phyloP scores from a whole-genome alignment of 371 early-diverging fungal species.

The Fennellomyces sp. region DNA sequence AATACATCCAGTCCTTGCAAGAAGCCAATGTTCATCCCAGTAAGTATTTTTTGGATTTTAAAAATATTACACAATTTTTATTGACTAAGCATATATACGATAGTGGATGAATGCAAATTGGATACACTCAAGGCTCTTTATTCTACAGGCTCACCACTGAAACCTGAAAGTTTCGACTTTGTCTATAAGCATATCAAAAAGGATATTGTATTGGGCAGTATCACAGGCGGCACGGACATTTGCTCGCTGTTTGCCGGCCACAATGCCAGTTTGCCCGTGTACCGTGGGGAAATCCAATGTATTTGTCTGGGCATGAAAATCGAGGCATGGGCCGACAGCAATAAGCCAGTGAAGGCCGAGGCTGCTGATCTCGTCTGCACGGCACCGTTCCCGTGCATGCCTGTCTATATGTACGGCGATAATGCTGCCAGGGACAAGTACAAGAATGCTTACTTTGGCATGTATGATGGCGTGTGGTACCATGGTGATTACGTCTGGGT shows the following conservation, averaged over 20 bases:
- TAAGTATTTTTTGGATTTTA: conserved; percentile 22
- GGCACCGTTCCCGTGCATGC: conserved; percentile 96
- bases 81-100: no score
- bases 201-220: conserved; percentile 86
- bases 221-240: conserved; percentile 98
- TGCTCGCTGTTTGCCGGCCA: conserved; percentile 94
- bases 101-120: conserved; percentile 56
- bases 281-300: conserved; percentile 95
- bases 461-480: conserved; percentile 87
- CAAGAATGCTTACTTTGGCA: conserved; percentile 86
- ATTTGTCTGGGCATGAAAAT: conserved; percentile 93
- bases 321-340: conserved; percentile 82
- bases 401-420: conserved; percentile 90
- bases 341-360: conserved; percentile 67
- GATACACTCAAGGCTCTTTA: conserved; percentile 77
- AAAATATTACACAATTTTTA: background rate
- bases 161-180: conserved; percentile 90
- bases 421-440: conserved; percentile 78
- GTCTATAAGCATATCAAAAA: conserved; percentile 83
- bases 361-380: conserved; percentile 93
- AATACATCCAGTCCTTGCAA: conserved; percentile 91
- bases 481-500: conserved; percentile 95
- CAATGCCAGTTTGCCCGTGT: conserved; percentile 85
- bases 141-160: conserved; percentile 95
- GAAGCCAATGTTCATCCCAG: conserved; percentile 73